phyloP scores from a whole-genome alignment of 1,284 basidiomycete species.

The Trichosporon ovoides region DNA sequence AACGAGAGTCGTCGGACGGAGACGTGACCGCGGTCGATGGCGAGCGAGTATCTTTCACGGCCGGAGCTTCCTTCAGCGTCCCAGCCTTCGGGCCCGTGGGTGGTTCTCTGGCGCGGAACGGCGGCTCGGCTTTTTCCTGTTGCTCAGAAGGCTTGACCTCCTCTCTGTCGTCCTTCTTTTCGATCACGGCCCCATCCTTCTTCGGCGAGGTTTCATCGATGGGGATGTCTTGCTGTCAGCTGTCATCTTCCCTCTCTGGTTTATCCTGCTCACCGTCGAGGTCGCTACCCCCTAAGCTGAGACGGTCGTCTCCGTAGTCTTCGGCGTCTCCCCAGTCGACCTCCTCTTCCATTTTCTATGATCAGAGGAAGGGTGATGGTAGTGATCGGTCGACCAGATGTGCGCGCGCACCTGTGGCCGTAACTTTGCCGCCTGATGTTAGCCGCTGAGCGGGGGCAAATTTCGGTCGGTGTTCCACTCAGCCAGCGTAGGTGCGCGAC shows the following conservation, averaged over 20 bases:
- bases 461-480: background rate
- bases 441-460: background rate
- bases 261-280: background rate
- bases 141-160: background rate
- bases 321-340: conserved; percentile 2
- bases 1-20: background rate
- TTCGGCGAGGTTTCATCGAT: background rate
- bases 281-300: background rate
- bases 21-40: background rate
- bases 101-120: background rate
- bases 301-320: background rate
- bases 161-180: background rate
- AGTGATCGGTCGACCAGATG: background rate
- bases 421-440: conserved; percentile 4
- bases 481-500: background rate
- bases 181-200: background rate
- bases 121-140: background rate
- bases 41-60: background rate
- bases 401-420: background rate
- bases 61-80: background rate
- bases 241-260: background rate
- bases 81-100: background rate
- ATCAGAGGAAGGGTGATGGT: background rate
- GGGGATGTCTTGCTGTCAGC: background rate
- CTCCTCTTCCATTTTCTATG: conserved; percentile 3